A percentile compares a stretch with the other conserved stretches of the same genome.
Evolutionary conservation across 208 protist species (phyloP).

Genomic region (Crithidia mellificae): DNA sequence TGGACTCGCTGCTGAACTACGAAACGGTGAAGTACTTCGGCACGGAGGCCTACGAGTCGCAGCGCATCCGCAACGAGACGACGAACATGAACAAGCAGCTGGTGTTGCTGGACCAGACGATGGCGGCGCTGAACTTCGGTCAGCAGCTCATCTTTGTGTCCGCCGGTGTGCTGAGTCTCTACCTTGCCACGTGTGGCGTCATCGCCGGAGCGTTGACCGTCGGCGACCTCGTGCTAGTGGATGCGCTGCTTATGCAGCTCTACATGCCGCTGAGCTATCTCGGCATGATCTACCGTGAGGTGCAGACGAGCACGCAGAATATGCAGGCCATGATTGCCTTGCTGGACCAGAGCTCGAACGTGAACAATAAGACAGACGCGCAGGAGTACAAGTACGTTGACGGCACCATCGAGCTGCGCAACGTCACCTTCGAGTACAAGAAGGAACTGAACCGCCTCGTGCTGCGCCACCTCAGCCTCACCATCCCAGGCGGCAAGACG

Average conservation of each 20-base stretch:
- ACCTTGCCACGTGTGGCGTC: constrained; percentile 85
- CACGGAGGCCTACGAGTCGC: constrained; percentile 78
- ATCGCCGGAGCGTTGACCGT: constrained; percentile 86
- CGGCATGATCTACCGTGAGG: constrained; percentile 94
- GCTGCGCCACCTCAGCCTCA: constrained; percentile 85
- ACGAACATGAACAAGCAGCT: constrained; percentile 84
- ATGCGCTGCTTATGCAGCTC: constrained; percentile 94
- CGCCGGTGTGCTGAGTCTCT: constrained; percentile 78
- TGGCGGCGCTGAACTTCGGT: constrained; percentile 94
- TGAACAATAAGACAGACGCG: constrained; percentile 60
- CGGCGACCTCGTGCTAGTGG: constrained; percentile 94
- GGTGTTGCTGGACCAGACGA: constrained; percentile 80
- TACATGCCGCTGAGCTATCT: constrained; percentile 97
- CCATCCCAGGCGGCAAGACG: constrained; percentile 83
- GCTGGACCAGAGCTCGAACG: constrained; percentile 56
- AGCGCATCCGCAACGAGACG: constrained; percentile 71
- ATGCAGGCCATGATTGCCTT: constrained; percentile 95
- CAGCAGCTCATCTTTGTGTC: constrained; percentile 92
- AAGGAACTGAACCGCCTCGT: constrained; percentile 45
- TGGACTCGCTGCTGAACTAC: constrained; percentile 95
- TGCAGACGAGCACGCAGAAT: constrained; percentile 93
- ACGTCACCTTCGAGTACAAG: constrained; percentile 87
- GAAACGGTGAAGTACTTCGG: constrained; percentile 96
- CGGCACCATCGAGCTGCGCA: constrained; percentile 90
- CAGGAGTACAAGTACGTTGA: constrained; percentile 59